phyloP scores from a whole-genome alignment of 2,329 filamentous ascomycete genomes.

The Septoria linicola region DNA sequence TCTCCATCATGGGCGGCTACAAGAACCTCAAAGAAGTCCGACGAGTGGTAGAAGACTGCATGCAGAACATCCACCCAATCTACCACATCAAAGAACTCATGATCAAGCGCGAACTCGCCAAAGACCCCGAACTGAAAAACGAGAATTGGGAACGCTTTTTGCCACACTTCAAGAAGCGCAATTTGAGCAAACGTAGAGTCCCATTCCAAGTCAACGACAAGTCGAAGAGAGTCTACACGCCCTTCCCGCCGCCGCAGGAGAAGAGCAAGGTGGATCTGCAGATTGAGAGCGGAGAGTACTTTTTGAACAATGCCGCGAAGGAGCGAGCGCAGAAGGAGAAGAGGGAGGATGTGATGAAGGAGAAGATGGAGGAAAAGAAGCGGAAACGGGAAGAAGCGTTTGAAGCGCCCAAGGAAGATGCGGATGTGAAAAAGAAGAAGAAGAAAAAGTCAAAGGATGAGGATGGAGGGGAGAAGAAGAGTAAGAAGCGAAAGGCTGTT shows the following conservation, averaged over 20 bases:
- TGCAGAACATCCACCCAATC: slow-evolving; percentile 87
- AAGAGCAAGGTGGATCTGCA: slow-evolving; percentile 99
- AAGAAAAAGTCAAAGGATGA: slow-evolving; percentile 55
- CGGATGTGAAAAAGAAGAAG: slow-evolving; percentile 46
- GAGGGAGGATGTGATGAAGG: slow-evolving; percentile 77
- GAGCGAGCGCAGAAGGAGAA: slow-evolving; percentile 77
- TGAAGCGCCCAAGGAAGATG: slow-evolving; percentile 77
- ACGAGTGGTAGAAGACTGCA: slow-evolving; percentile 87
- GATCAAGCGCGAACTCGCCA: slow-evolving; percentile 89
- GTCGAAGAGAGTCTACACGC: slow-evolving; percentile 89
- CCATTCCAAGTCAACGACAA: slow-evolving; percentile 91
- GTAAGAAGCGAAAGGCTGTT: slow-evolving; percentile 39
- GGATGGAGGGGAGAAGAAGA: slow-evolving; percentile 47
- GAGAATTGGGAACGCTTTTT: slow-evolving; percentile 97
- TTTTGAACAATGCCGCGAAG: slow-evolving; percentile 88
- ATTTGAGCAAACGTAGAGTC: slow-evolving; percentile 75
- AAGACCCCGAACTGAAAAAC: slow-evolving; percentile 79
- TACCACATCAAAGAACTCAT: slow-evolving; percentile 95
- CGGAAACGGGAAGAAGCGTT: slow-evolving; percentile 83
- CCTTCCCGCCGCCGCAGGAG: slow-evolving; percentile 93
- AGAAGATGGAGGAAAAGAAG: slow-evolving; percentile 84
- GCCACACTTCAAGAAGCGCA: slow-evolving; percentile 94
- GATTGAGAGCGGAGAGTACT: slow-evolving; percentile 97
- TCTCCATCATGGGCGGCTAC: slow-evolving; percentile 85
- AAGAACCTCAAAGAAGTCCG: slow-evolving; percentile 92